A percentile compares a stretch with the other conserved stretches of the same genome.
phyloP scores from a whole-genome alignment of 176 grass and related monocot genomes.

The Phoenix dactylifera region DNA sequence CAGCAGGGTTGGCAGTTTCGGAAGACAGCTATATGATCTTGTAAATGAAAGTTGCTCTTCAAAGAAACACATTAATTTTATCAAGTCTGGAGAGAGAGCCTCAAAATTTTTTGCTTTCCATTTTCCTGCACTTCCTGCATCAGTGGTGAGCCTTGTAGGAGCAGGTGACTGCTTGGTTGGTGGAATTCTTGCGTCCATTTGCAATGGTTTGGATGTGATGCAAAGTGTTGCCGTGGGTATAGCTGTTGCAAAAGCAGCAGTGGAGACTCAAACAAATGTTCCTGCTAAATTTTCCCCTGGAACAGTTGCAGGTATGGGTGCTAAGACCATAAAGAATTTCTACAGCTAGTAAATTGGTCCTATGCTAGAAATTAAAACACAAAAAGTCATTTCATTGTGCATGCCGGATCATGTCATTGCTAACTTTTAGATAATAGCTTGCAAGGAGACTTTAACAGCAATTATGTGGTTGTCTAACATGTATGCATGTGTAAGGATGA shows the following conservation, averaged over 20 bases:
- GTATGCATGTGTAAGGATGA: too few relatives aligned
- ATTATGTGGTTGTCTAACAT: too few relatives aligned
- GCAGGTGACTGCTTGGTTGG: constrained; percentile 89
- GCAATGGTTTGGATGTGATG: constrained; percentile 62
- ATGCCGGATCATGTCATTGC: not conserved
- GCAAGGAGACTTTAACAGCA: too few relatives aligned
- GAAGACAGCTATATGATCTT: constrained; percentile 30
- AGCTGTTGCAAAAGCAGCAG: constrained; percentile 66
- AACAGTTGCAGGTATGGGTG: constrained; percentile 45
- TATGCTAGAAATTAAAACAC: not conserved
- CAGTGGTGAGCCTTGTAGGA: constrained; percentile 65
- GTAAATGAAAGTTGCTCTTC: constrained; percentile 20
- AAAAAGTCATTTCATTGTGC: not conserved
- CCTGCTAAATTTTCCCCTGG: constrained; percentile 38
- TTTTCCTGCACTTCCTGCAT: constrained; percentile 61
- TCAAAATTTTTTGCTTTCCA: constrained; percentile 54
- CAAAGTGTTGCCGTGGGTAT: constrained; percentile 62
- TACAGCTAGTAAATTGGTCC: not conserved
- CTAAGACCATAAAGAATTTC: constrained; percentile 2
- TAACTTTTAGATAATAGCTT: too few relatives aligned
- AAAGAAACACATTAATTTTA: constrained; percentile 15
- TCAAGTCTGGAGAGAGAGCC: constrained; percentile 22
- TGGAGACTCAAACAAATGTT: constrained; percentile 72
- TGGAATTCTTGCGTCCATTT: constrained; percentile 59
- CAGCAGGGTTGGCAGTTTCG: constrained; percentile 19